Evolutionary conservation across 2,329 filamentous ascomycete genomes (phyloP).

Genomic region (Diplocarpon rosae): DNA sequence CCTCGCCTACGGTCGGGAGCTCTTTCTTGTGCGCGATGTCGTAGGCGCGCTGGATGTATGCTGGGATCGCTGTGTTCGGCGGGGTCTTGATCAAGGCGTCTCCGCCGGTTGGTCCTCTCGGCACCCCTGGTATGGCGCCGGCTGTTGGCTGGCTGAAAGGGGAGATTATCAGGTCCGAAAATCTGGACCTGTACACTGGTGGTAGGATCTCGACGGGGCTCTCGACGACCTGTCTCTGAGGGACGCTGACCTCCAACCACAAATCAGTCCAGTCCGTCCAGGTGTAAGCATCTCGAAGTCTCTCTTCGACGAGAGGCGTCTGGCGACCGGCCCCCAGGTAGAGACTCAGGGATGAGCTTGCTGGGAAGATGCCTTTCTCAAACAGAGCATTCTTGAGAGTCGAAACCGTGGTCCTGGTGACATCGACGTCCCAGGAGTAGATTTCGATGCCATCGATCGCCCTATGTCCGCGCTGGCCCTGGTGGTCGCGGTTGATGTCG

Average conservation of each 20-base stretch:
- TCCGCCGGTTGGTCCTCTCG: not conserved
- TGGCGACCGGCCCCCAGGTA: conserved; percentile 4
- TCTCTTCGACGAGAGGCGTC: conserved; percentile 2
- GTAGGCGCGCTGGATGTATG: not conserved
- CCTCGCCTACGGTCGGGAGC: conserved; percentile 3
- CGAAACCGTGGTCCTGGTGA: conserved; percentile 2
- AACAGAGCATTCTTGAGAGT: conserved; percentile 10
- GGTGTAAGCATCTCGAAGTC: not conserved
- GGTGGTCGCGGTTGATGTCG: conserved; percentile 1
- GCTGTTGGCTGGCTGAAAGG: not conserved
- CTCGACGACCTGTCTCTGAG: not conserved
- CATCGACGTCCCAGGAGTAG: conserved; percentile 7
- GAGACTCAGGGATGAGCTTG: conserved; percentile 7
- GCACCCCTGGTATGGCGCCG: not conserved
- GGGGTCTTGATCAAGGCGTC: too few relatives aligned
- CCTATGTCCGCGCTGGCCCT: not conserved
- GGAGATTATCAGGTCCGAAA: not conserved
- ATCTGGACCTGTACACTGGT: not conserved
- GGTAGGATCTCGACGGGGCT: not conserved
- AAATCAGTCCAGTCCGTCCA: not conserved
- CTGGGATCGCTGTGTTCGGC: too few relatives aligned
- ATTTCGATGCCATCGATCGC: conserved; percentile 3
- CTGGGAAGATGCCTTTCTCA: conserved; percentile 7
- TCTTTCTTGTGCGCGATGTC: not conserved
- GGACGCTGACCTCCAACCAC: not conserved